Evolutionary conservation across 2,329 filamentous ascomycete species (phyloP), one percentile per base, ranked within the genome.

Genomic region (Trichoderma sp.): DNA sequence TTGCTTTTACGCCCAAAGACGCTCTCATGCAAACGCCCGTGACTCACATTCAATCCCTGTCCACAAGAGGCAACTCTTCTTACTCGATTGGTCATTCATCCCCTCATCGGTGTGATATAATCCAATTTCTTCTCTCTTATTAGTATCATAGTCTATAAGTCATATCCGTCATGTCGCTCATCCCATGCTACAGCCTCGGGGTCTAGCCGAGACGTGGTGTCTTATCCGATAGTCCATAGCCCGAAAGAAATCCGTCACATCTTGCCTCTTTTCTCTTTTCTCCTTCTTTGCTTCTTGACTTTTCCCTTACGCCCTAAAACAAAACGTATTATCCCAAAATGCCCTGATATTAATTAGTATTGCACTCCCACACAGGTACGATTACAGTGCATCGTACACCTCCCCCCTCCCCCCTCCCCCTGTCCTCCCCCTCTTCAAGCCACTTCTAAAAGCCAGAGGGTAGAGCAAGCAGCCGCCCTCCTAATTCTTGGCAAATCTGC

Each of bases 401-500:
- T 36, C 64, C 51, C 32, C 21, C 51, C 36, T 21, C 18, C n/a
- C n/a, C n/a, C n/a, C n/a, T n/a, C n/a, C n/a, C n/a, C n/a, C n/a
- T 36, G 34, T 36, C 26, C 11, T 39, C 15, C 39, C 24, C 36
- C 24, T 32, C 34, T 24, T 26, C 36, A 58, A 43, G n/a, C 18
- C 32, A 18, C 18, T 24, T 32, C 47, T 15, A 30, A 56, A 43
- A 43, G 34, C 24, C 24, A 32, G 26, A 63, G 30, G 30, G 4
- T 39, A 18, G 53, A 47, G 14, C 47, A 60, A 58, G 34, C 24
- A 34, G 24, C 34, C 21, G 30, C 18, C 18, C 34, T 28, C 70
- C 74, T 73, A 81, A 21, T 74, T 75, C 65, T 76, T 81, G 30
- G 88, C 87, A 79, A 85, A 90, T 62, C 85, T 83, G 75, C 89